Percentiles rank a stretch among this genome's conserved stretches.
phyloP scores from a whole-genome alignment of 371 early-diverging fungal genomes.

The Syncephalastrum contaminatum region DNA sequence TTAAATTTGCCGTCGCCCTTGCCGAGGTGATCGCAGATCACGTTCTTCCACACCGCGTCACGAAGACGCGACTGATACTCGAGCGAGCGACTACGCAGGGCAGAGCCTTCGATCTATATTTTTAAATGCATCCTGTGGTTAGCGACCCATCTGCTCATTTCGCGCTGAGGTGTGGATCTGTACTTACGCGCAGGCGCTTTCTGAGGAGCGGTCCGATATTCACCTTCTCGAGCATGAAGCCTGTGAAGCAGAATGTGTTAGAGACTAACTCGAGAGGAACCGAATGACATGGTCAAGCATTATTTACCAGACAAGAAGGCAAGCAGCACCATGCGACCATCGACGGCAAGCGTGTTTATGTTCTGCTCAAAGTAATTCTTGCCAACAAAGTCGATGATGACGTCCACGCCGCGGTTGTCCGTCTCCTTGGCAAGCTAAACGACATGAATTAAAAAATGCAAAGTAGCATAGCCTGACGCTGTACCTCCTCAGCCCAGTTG shows the following conservation, averaged over 20 bases:
- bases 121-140: not conserved
- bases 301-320: conserved; percentile 59
- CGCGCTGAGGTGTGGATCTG: not conserved
- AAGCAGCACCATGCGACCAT: conserved; percentile 75
- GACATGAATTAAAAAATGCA: conserved; percentile 2
- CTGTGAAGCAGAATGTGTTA: conserved; percentile 11
- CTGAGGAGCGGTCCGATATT: conserved; percentile 56
- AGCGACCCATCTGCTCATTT: not conserved
- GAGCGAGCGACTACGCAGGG: conserved; percentile 63
- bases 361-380: conserved; percentile 68
- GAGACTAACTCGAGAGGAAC: not conserved
- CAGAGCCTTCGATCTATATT: conserved; percentile 65
- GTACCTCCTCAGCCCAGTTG: conserved; percentile 58
- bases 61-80: conserved; percentile 61
- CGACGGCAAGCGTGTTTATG: conserved; percentile 59
- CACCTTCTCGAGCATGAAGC: conserved; percentile 43
- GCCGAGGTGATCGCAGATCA: conserved; percentile 42
- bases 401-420: conserved; percentile 64
- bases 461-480: not conserved
- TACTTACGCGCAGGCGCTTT: conserved; percentile 62
- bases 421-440: conserved; percentile 52
- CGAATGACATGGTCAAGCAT: not conserved
- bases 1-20: conserved; percentile 44
- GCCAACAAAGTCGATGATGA: conserved; percentile 73
- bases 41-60: conserved; percentile 46